These are phyloP conservation scores for Rosa multiflora DNA, from an alignment of 306 rosid genomes.

Conservation along the genomic window DNA sequence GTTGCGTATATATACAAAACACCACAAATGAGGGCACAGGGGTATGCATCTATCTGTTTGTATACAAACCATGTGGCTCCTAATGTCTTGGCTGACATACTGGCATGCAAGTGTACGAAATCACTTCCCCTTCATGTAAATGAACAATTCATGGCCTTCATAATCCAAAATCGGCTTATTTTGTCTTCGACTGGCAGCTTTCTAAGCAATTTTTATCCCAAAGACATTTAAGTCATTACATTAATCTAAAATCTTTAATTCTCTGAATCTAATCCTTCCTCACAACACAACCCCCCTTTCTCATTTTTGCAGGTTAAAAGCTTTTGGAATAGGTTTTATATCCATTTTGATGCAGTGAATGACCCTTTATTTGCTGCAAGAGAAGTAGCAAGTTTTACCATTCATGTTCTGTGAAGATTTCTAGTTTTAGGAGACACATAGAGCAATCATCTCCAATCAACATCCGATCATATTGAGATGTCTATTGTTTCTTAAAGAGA, in stretches of 20 bases:
- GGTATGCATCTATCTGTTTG: constrained; percentile 7
- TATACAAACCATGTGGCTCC: constrained; percentile 14
- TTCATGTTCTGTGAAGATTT: constrained; percentile 2
- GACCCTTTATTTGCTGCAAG: not conserved
- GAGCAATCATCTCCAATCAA: constrained; percentile 11
- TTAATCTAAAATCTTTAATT: not conserved
- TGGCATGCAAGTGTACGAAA: constrained; percentile 7
- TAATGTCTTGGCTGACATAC: not conserved
- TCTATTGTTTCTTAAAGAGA: not conserved
- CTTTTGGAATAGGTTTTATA: not conserved
- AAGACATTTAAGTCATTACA: not conserved
- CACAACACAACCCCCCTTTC: not conserved
- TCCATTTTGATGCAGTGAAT: not conserved
- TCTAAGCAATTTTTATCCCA: not conserved
- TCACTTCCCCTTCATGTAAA: not conserved
- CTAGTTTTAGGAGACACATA: constrained; percentile 17
- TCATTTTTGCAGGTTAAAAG: not conserved
- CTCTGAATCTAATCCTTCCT: not conserved
- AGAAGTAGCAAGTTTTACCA: not conserved
- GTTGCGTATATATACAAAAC: not conserved
- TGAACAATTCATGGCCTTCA: constrained; percentile 2
- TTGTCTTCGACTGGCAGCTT: not conserved
- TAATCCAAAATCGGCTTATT: not conserved
- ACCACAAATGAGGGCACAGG: not conserved
- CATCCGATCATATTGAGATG: not conserved